Percentiles rank a stretch among this genome's conserved stretches.
Evolutionary conservation across 257 asterid genomes (phyloP).

Genomic region (Ligustrum vulgare): DNA sequence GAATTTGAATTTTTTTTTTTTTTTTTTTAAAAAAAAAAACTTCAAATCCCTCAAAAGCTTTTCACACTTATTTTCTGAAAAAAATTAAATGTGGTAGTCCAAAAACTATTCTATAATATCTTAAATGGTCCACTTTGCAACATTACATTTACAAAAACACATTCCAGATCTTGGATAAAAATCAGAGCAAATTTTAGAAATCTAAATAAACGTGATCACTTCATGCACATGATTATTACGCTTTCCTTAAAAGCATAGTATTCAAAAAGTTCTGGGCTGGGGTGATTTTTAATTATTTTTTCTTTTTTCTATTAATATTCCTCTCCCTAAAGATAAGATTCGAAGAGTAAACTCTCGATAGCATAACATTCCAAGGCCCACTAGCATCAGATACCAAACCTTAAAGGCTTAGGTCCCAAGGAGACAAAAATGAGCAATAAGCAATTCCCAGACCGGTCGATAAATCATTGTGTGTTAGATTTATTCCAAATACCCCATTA

Average conservation of each 20-base stretch:
- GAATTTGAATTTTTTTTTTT: too few species aligned
- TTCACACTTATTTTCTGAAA: background rate
- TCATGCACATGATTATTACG: background rate
- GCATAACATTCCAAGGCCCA: background rate
- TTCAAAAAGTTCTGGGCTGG: background rate
- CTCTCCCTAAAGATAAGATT: background rate
- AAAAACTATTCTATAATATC: background rate
- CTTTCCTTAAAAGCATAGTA: background rate
- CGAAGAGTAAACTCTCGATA: background rate
- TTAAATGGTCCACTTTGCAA: background rate
- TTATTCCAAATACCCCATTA: background rate
- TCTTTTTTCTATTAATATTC: background rate
- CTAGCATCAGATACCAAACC: background rate
- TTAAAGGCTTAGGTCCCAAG: background rate
- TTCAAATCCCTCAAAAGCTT: background rate
- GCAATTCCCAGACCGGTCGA: background rate
- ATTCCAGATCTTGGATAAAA: background rate
- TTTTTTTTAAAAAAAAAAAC: too few species aligned
- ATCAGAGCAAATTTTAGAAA: background rate
- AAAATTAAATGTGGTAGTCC: too few species aligned
- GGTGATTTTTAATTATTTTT: too few species aligned
- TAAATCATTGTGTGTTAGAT: background rate
- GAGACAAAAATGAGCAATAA: background rate
- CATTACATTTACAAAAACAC: background rate
- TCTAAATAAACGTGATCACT: background rate